Evolutionary conservation across 1,284 basidiomycete genomes (phyloP), one percentile per base, ranked within the genome.

Genomic region (Pisolithus thermaeus): DNA sequence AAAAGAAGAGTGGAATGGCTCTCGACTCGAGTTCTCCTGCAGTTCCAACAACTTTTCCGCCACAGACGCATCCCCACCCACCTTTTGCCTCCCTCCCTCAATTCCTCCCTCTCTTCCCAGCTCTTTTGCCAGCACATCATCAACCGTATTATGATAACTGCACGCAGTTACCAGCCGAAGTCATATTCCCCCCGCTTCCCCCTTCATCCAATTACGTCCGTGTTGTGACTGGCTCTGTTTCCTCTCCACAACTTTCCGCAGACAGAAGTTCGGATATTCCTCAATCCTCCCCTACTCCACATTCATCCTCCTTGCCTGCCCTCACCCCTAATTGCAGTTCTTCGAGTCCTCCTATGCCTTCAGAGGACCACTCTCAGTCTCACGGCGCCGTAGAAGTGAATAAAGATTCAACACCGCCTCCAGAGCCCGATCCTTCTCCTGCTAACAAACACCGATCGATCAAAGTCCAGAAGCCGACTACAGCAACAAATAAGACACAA

Each of bases 111-210:
- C 69, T 79, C 49, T 84, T 84, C 58, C 77, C 76, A 22, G 70
- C 73, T 8, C 77, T 77, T 11, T 73, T 80, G n/a, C 79, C 80
- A 11, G 70, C 76, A 12, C 82, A 87, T 54, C 83, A 84, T 56
- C 83, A 87, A 58, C 77, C 83, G 0, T 87, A 87, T 63, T 84
- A 84, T 61, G 76, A 81, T 52, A 77, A 74, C 46, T 82, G 79
- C 52, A 55, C 67, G 62, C 48, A 76, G 25, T 65, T 77, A 16
- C 77, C 79, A 3, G 74, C 79, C 1, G 84, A 84, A 23, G 71
- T 85, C 18, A 78, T 88, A 39, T 88, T 88, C 65, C 86, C 86
- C 41, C 83, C 84, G 1, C 66, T 88, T 3, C 77, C 77, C 2
- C 78, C 83, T 8, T 70, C 70, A 6, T 72, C 73, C 30, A 71